Base-by-base conservation (phyloP, 768 basidiomycete genomes). In the Panaeolus papilionaceus region DNA sequence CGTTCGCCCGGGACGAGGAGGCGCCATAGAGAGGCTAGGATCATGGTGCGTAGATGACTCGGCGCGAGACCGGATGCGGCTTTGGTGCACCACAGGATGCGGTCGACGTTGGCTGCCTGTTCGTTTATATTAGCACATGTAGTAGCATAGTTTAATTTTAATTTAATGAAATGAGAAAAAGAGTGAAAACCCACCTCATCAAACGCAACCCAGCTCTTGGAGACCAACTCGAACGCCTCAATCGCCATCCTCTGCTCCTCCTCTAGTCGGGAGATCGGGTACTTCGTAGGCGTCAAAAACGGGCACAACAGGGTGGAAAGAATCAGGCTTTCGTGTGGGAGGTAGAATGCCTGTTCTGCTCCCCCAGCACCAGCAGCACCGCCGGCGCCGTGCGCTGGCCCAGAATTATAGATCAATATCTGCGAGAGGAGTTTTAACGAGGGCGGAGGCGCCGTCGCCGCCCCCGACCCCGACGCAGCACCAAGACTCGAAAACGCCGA, bases 61-160 rank as follows among this genome's bases (percentile, higher is more conserved):
- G 83, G 80, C 7, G 79, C 69, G 45, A 80, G 78, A 20, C 82
- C 80, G 7, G 81, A 75, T 0, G 87, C 87, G 9, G 90, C 90
- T 69, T 85, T 86, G 70, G 88, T 87, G 72, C 91, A 92, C 92
- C 92, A 94, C 37, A 90, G 69, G 70, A 84, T 87, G 33, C 92
- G 86, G 67, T 88, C 87, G 10, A 90, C 79, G 64, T 83, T 85
- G 26, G 77, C 79, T 70, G 84, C 73, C 80, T n/a, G n/a, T n/a
- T n/a, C n/a, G n/a, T n/a, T n/a, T n/a, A n/a, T n/a, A n/a, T n/a
- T n/a, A n/a, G n/a, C n/a, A n/a, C n/a, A n/a, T n/a, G n/a, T n/a
- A n/a, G n/a, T n/a, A n/a, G n/a, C n/a, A n/a, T n/a, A n/a, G n/a
- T n/a, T n/a, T n/a, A n/a, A n/a, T n/a, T n/a, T n/a, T n/a, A n/a